These are phyloP conservation scores for Oenanthe javanica DNA, from an alignment of 140 eudicot genomes.

Conservation along the genomic window DNA sequence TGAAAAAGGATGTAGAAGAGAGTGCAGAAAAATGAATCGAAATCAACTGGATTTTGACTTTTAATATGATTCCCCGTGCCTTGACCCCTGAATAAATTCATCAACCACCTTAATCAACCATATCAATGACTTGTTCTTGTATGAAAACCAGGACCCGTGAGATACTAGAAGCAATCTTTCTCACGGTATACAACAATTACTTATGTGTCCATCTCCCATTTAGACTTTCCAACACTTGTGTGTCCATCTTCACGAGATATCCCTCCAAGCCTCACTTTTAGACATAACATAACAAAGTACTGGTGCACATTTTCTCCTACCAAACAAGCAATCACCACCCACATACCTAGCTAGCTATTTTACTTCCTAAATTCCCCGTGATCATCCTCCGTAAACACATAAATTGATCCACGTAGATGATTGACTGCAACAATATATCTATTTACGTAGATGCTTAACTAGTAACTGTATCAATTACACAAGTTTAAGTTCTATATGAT, in stretches of 20 bases:
- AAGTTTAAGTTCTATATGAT: background rate
- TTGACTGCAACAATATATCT: background rate
- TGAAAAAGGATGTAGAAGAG: background rate
- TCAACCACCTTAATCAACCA: background rate
- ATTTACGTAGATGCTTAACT: background rate
- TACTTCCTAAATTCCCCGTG: background rate
- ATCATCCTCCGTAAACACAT: background rate
- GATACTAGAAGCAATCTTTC: background rate
- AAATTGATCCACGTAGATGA: background rate
- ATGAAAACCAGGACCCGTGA: background rate
- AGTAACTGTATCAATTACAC: background rate
- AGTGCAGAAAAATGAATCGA: background rate
- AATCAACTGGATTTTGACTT: background rate
- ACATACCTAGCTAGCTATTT: slow-evolving; percentile 10
- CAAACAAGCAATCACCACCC: slow-evolving; percentile 17
- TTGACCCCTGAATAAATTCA: background rate
- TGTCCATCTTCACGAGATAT: slow-evolving; percentile 36
- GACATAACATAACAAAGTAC: slow-evolving; percentile 11
- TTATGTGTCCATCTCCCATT: background rate
- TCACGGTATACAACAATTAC: background rate
- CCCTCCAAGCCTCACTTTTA: slow-evolving; percentile 23
- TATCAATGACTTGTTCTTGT: background rate
- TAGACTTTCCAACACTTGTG: background rate
- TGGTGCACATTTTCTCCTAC: slow-evolving; percentile 12
- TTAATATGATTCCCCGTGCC: background rate